These are phyloP conservation scores for Physcomitrellopsis africana DNA, from an alignment of 225 moss, liverwort and hornwort genomes.

Conservation along the genomic window DNA sequence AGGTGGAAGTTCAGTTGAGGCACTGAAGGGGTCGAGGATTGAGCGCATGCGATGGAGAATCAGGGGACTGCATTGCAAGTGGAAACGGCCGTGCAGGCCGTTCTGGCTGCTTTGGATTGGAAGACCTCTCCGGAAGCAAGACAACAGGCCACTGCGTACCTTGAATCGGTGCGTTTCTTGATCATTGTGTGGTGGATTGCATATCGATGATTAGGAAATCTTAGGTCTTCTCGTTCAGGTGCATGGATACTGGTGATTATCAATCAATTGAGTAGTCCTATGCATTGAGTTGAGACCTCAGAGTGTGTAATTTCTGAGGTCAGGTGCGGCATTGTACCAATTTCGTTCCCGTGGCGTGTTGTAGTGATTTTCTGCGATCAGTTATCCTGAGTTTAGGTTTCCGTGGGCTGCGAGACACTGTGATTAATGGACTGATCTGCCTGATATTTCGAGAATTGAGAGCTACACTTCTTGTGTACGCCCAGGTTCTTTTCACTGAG, in stretches of 20 bases:
- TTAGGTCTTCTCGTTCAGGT: not conserved
- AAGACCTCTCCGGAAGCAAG: constrained; percentile 66
- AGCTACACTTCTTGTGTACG: not conserved
- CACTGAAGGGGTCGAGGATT: not conserved
- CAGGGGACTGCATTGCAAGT: constrained; percentile 59
- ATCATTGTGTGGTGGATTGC: not conserved
- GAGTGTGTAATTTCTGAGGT: too few species aligned
- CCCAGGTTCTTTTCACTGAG: not conserved
- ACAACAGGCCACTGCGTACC: constrained; percentile 74
- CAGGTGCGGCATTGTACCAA: too few species aligned
- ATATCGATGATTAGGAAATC: not conserved
- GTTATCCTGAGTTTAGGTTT: constrained; percentile 3
- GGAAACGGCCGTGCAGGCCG: constrained; percentile 78
- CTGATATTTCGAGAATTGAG: constrained; percentile 16
- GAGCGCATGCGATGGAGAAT: constrained; percentile 54
- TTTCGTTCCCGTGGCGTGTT: not conserved
- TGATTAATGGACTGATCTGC: not conserved
- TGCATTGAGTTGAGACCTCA: constrained; percentile 17
- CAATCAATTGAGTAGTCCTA: not conserved
- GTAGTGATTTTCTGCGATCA: not conserved
- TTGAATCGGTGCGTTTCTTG: constrained; percentile 70
- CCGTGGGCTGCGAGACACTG: not conserved
- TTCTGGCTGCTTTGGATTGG: constrained; percentile 80
- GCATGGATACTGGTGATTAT: too few species aligned
- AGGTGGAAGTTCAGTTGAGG: not conserved